Percentiles rank a stretch among this genome's conserved stretches.
These are phyloP conservation scores for Russula ochroleuca DNA, from an alignment of 768 basidiomycete species.

Conservation along the genomic window DNA sequence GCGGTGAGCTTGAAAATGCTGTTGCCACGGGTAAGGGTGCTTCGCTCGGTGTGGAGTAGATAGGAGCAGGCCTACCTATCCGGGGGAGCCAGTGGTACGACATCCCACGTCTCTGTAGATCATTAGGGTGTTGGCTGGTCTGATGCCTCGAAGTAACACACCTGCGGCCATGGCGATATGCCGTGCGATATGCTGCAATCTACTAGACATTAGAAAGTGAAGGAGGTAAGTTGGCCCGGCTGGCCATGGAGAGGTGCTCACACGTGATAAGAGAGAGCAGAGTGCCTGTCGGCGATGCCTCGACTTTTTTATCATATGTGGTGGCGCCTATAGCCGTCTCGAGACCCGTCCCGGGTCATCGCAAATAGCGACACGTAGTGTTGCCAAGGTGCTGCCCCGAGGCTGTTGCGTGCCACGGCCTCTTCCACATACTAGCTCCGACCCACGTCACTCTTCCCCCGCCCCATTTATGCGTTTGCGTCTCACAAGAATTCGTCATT, in stretches of 20 bases:
- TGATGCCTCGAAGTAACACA: constrained; percentile 32
- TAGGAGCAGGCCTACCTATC: constrained; percentile 58
- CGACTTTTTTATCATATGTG: background rate
- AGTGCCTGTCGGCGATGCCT: background rate
- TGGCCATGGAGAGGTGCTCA: background rate
- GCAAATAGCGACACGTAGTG: background rate
- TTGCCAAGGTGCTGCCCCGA: background rate
- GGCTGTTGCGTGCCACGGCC: background rate
- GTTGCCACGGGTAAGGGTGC: constrained; percentile 20
- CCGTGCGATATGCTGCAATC: constrained; percentile 55
- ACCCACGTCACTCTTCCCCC: background rate
- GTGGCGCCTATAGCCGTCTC: background rate
- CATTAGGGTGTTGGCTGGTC: constrained; percentile 17
- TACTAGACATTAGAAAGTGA: constrained; percentile 45
- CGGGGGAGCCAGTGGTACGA: constrained; percentile 77
- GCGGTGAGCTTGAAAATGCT: constrained; percentile 92
- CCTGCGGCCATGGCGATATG: constrained; percentile 51
- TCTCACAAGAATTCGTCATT: constrained; percentile 6
- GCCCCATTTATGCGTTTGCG: background rate
- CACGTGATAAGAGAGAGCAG: background rate
- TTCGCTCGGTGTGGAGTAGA: background rate
- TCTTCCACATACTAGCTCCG: background rate
- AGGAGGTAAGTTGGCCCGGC: background rate
- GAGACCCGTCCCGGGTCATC: background rate
- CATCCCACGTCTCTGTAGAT: constrained; percentile 62